These are phyloP conservation scores for Talaromyces thailandensis DNA, from an alignment of 495 filamentous ascomycete genomes.

Conservation along the genomic window DNA sequence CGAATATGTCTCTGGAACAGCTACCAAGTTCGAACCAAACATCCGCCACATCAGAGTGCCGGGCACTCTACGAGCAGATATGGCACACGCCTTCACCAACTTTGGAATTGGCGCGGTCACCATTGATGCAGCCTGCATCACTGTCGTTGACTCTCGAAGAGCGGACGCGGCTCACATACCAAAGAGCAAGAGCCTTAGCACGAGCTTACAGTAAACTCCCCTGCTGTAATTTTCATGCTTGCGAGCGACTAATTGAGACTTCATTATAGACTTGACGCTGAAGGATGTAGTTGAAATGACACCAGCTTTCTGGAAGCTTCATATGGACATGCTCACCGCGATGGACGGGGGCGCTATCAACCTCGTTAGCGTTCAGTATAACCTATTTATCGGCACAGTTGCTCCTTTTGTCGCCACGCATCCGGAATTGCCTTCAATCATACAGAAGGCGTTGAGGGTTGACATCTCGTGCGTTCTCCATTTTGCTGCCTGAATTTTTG, in stretches of 20 bases:
- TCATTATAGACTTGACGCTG: not conserved
- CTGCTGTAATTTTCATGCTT: not conserved
- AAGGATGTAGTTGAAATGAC: not conserved
- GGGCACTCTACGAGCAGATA: not conserved
- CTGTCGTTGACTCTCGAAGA: slow-evolving; percentile 7
- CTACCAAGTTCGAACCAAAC: not conserved
- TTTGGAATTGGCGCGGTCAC: slow-evolving; percentile 14
- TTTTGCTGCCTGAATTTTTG: not conserved
- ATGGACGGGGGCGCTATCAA: slow-evolving; percentile 14
- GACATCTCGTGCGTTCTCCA: slow-evolving; percentile 14
- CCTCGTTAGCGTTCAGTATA: slow-evolving; percentile 24
- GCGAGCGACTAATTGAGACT: not conserved
- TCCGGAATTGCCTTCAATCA: slow-evolving; percentile 17
- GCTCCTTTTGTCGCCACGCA: slow-evolving; percentile 17
- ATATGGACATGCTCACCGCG: slow-evolving; percentile 8
- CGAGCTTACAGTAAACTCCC: slow-evolving; percentile 11
- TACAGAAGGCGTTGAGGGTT: slow-evolving; percentile 20
- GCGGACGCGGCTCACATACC: slow-evolving; percentile 11
- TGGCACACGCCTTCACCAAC: not conserved
- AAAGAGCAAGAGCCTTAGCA: slow-evolving; percentile 11
- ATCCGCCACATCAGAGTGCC: not conserved
- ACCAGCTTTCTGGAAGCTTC: slow-evolving; percentile 14
- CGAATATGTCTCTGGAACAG: not conserved
- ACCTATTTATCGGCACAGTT: slow-evolving; percentile 26
- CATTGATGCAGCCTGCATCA: slow-evolving; percentile 10